Conservation (phyloP, 2,329 filamentous ascomycete genomes). For the Coniella vitis region DNA sequence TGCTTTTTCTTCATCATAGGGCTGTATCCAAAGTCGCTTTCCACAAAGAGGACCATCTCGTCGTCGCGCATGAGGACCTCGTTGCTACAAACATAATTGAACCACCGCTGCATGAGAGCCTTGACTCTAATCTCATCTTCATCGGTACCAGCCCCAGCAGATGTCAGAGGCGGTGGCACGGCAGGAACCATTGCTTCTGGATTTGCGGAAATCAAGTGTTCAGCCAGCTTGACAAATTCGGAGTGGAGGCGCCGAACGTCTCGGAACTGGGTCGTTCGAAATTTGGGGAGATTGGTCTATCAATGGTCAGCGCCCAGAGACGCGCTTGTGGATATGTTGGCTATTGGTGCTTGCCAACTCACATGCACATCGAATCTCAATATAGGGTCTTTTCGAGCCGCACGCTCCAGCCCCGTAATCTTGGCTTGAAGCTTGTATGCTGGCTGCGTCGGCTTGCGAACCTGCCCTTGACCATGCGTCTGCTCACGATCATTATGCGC, state of each 20-base stretch:
- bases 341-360: slow-evolving; percentile 30
- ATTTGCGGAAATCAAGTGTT: slow-evolving; percentile 95
- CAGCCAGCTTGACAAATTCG: slow-evolving; percentile 92
- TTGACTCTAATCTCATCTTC: slow-evolving; percentile 92
- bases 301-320: slow-evolving; percentile 10
- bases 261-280: slow-evolving; percentile 95
- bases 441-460: slow-evolving; percentile 54
- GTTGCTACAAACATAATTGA: slow-evolving; percentile 88
- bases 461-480: slow-evolving; percentile 43
- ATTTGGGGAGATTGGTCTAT: slow-evolving; percentile 97
- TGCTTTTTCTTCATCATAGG: slow-evolving; percentile 94
- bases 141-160: slow-evolving; percentile 89
- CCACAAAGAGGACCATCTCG: slow-evolving; percentile 97
- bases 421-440: slow-evolving; percentile 87
- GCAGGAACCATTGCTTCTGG: slow-evolving; percentile 91
- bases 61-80: slow-evolving; percentile 92
- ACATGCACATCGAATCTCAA: slow-evolving; percentile 95
- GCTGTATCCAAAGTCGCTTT: slow-evolving; percentile 97
- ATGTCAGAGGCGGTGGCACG: slow-evolving; percentile 89
- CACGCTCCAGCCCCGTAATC: slow-evolving; percentile 87
- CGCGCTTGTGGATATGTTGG: too few relatives aligned
- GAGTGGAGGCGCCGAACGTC: slow-evolving; percentile 93
- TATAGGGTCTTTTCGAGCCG: slow-evolving; percentile 91
- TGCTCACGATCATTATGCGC: slow-evolving; percentile 25
- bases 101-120: slow-evolving; percentile 83